These are phyloP conservation scores for Coniophora puteana DNA, from an alignment of 1,284 basidiomycete genomes.

Conservation along the genomic window DNA sequence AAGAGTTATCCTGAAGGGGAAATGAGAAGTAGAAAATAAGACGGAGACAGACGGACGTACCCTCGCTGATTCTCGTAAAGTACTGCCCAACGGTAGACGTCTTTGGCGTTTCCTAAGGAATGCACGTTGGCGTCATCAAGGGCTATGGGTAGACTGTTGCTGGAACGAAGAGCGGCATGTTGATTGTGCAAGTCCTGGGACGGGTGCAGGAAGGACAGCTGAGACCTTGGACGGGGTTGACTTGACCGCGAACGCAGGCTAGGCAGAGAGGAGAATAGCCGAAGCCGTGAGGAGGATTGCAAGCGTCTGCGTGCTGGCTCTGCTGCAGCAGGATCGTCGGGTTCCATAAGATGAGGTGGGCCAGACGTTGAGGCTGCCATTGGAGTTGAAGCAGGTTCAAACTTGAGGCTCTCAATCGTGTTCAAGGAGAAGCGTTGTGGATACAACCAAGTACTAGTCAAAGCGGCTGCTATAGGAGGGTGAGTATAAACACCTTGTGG, in stretches of 20 bases:
- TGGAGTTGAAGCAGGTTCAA: neutral
- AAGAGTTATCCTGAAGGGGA: slow-evolving; percentile 50
- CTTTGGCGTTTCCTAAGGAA: slow-evolving; percentile 33
- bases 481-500: too few species aligned
- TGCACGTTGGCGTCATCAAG: slow-evolving; percentile 28
- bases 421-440: too few species aligned
- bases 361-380: too few species aligned
- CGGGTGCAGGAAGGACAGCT: neutral
- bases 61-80: slow-evolving; percentile 80
- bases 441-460: too few species aligned
- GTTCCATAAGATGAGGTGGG: slow-evolving; percentile 24
- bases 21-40: slow-evolving; percentile 9
- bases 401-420: neutral
- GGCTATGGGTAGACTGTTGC: slow-evolving; percentile 26
- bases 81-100: slow-evolving; percentile 70
- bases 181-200: neutral
- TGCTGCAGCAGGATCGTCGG: slow-evolving; percentile 35
- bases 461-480: too few species aligned
- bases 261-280: slow-evolving; percentile 28
- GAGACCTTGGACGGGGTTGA: neutral
- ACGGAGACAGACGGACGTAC: slow-evolving; percentile 35
- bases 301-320: slow-evolving; percentile 44
- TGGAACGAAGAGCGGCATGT: slow-evolving; percentile 1
- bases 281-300: slow-evolving; percentile 26
- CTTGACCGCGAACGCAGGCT: slow-evolving; percentile 14